Conservation (phyloP, 331 rosid genomes). For the Rhamnella rubrinervis region DNA sequence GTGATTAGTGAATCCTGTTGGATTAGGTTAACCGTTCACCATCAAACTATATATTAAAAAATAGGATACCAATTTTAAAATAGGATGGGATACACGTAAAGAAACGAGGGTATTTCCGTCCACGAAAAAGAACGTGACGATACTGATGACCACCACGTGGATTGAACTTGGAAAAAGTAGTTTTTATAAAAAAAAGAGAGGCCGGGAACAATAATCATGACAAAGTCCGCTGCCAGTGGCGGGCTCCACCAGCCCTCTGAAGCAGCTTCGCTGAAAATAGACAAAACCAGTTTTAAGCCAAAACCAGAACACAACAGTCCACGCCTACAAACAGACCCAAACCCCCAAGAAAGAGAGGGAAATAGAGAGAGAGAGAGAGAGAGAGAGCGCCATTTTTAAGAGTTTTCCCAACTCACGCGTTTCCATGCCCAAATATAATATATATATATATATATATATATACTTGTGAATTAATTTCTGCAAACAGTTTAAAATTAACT, state of each 20-base stretch:
- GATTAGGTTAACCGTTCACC: not conserved
- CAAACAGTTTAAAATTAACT: not conserved
- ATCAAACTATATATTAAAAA: too few species aligned
- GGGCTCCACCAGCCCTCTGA: conserved; percentile 44
- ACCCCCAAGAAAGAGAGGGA: too few species aligned
- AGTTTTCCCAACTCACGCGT: conserved; percentile 27
- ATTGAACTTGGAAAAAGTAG: not conserved
- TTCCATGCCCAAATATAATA: conserved; percentile 33
- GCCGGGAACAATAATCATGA: conserved; percentile 30
- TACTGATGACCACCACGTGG: not conserved
- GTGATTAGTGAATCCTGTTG: not conserved
- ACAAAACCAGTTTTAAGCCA: not conserved
- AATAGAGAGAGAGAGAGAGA: not conserved
- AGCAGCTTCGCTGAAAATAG: too few species aligned
- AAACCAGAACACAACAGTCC: not conserved
- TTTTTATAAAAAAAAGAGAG: not conserved
- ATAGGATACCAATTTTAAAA: too few species aligned
- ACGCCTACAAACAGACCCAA: too few species aligned
- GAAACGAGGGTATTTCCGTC: not conserved
- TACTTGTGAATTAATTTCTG: not conserved
- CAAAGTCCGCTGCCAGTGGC: conserved; percentile 42
- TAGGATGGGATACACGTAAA: too few species aligned
- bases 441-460: not conserved
- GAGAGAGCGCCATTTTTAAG: not conserved
- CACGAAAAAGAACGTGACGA: too few species aligned